Conservation (phyloP, 345 rosid genomes). For the Lepidium didymum region DNA sequence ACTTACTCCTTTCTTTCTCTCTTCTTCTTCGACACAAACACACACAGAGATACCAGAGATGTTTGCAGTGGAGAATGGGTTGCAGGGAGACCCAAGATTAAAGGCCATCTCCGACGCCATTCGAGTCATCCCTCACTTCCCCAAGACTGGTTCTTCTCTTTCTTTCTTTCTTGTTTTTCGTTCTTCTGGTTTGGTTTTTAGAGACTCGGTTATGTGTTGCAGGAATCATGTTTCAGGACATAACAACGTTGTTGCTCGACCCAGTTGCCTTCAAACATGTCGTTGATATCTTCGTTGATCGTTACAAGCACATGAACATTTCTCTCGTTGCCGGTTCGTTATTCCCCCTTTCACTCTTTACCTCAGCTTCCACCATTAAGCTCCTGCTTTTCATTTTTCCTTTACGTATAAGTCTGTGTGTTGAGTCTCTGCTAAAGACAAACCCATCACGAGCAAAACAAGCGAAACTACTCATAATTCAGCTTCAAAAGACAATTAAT, state of each 20-base stretch:
- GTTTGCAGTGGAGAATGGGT: too few species aligned
- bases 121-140: constrained; percentile 36
- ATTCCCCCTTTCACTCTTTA: background rate
- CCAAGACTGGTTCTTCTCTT: constrained; percentile 18
- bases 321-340: constrained; percentile 91
- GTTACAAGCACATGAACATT: constrained; percentile 78
- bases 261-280: constrained; percentile 85
- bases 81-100: background rate
- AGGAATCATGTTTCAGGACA: constrained; percentile 99
- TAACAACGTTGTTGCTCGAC: constrained; percentile 79
- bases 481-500: background rate
- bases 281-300: constrained; percentile 89
- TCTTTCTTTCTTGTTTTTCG: background rate
- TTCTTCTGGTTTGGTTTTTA: background rate
- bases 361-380: background rate
- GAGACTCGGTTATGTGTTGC: background rate
- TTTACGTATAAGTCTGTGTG: background rate
- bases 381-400: background rate
- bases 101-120: constrained; percentile 32
- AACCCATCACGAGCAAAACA: background rate
- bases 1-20: too few species aligned
- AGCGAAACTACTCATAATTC: background rate
- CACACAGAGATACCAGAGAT: too few species aligned
- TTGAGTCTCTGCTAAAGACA: background rate
- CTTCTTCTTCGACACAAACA: too few species aligned